Evolutionary conservation across 2,329 filamentous ascomycete species (phyloP), one percentile per base, ranked within the genome.

Genomic region (Thelonectria olida): DNA sequence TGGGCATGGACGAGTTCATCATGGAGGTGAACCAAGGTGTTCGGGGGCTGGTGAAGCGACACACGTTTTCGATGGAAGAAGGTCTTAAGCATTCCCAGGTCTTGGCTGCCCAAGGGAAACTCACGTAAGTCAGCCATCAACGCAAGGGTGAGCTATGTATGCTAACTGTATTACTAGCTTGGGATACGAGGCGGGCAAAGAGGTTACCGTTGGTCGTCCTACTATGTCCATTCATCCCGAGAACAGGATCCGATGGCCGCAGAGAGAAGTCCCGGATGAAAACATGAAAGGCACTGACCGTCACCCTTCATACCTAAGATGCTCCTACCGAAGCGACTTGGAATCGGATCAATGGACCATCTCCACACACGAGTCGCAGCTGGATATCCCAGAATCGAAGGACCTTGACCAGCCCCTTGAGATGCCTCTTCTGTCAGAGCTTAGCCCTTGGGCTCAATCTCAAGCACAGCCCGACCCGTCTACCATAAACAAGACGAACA

Each of bases 1-100:
- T 71, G 69, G 20, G 58, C 54, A 31, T 75, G 12, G 25, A 50
- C 0, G 39, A 57, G 7, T 74, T 75, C 15, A 13, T 74, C 23
- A 36, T 38, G 10, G 61, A 64, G 25, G 23, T 76, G 41, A 76
- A 76, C 22, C 23, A 27, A 7, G 57, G 51, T 15, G 67, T 66
- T 42, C 52, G 65, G 8, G 63, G 58, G 4, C 61, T 59, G 28
- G 67, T 69, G 38, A 66, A 63, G 47, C 61, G 63, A 7, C 66
- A 70, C 51, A 55, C 51, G n/a, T 74, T 75, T 48, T 67, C 67
- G 0, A 17, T 22, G 10, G 47, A 68, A 7, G 67, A 74, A 10
- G 62, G 70, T 0, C 23, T 62, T 19, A 31, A 42, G 5, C 53
- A 67, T 9, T 20, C 63, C 7, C 12, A 50, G 7, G 17, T 19